Percentiles rank a stretch among this genome's conserved stretches.
Conservation (phyloP, 2,329 filamentous ascomycete genomes). For the Pseudogymnoascus sp. region DNA sequence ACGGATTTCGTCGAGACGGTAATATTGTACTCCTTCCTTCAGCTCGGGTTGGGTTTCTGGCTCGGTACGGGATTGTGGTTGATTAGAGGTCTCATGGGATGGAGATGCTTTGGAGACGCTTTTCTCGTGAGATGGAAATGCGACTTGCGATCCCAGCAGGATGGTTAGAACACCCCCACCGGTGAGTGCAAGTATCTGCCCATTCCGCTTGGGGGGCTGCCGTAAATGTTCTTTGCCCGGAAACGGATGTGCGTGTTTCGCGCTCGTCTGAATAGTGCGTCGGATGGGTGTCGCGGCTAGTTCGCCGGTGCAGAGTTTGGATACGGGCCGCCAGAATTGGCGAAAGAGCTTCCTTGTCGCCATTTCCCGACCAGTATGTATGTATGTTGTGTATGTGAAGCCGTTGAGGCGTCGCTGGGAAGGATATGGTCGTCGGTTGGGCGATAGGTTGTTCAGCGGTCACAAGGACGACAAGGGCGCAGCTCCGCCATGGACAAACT, state of each 20-base stretch:
- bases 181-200: background rate
- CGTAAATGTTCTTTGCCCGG: background rate
- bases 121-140: background rate
- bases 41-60: background rate
- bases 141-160: background rate
- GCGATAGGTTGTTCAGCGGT: background rate
- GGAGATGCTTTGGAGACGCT: background rate
- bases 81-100: background rate
- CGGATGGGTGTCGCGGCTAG: background rate
- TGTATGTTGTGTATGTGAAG: background rate
- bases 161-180: background rate
- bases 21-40: background rate
- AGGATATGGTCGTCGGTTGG: background rate
- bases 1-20: constrained; percentile 42
- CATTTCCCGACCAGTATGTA: background rate
- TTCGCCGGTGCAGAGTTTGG: background rate
- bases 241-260: background rate
- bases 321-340: background rate
- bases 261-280: background rate
- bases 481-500: background rate
- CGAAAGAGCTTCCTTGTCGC: background rate
- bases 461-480: background rate
- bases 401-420: background rate
- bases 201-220: background rate
- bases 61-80: background rate